Conservation (phyloP, 2,329 filamentous ascomycete genomes). For the Sclerotinia glacialis region DNA sequence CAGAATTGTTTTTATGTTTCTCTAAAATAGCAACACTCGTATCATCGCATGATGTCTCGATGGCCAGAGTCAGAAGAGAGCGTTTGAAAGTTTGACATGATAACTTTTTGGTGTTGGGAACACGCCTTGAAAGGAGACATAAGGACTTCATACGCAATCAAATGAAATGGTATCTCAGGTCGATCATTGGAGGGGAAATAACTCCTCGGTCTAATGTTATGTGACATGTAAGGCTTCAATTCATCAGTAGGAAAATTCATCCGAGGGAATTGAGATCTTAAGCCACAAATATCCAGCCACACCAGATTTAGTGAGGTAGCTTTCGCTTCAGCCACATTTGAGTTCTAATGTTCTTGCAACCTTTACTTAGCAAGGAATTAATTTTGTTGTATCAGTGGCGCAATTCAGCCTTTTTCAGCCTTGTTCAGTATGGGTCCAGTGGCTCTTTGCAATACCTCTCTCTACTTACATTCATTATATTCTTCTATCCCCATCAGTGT, state of each 20-base stretch:
- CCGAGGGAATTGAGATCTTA: neutral
- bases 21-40: conserved; percentile 83
- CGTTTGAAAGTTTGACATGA: conserved; percentile 30
- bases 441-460: neutral
- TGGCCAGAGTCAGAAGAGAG: conserved; percentile 60
- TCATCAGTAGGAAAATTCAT: neutral
- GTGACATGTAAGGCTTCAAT: too few relatives aligned
- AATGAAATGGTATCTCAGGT: neutral
- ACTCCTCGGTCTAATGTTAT: too few relatives aligned
- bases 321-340: neutral
- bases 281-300: neutral
- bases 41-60: conserved; percentile 89
- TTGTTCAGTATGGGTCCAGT: neutral
- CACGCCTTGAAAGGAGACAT: conserved; percentile 33
- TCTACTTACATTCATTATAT: too few relatives aligned
- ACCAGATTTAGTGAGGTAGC: neutral
- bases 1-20: conserved; percentile 45
- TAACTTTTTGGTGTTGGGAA: conserved; percentile 9
- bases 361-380: too few relatives aligned
- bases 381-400: too few relatives aligned
- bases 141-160: conserved; percentile 32
- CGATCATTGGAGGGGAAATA: neutral
- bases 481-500: too few relatives aligned
- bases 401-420: neutral
- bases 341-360: too few relatives aligned